These are phyloP conservation scores for Neurospora terricola DNA, from an alignment of 495 filamentous ascomycete species.

Conservation along the genomic window DNA sequence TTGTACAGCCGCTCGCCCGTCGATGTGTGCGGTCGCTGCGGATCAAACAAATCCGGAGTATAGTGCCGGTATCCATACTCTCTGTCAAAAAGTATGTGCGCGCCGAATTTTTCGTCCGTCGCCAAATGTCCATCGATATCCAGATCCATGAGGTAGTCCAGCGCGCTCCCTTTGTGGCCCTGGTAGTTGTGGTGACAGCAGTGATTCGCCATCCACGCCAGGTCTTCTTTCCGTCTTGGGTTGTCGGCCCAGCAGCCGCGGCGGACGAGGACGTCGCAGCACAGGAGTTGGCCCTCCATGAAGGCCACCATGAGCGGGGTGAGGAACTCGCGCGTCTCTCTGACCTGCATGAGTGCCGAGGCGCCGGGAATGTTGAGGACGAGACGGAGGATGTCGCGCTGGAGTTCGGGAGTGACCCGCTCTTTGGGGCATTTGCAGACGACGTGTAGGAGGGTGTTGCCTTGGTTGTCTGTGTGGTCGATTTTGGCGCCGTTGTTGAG, in stretches of 20 bases:
- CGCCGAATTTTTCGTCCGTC: background rate
- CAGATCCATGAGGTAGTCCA: slow-evolving; percentile 11
- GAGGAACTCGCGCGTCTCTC: background rate
- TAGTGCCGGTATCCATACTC: too few relatives aligned
- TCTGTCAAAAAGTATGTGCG: background rate
- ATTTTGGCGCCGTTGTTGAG: slow-evolving; percentile 13
- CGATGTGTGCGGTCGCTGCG: background rate
- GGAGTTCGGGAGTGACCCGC: background rate
- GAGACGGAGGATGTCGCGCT: slow-evolving; percentile 9
- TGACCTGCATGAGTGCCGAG: slow-evolving; percentile 1
- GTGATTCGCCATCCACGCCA: background rate
- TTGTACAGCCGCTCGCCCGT: background rate
- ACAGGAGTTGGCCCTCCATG: slow-evolving; percentile 2
- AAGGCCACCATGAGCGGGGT: slow-evolving; percentile 11
- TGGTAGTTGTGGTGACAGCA: background rate
- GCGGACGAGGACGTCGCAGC: slow-evolving; percentile 18
- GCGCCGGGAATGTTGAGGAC: slow-evolving; percentile 12
- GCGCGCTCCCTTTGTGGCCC: too few relatives aligned
- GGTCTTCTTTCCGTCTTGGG: background rate
- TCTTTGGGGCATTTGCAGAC: slow-evolving; percentile 10
- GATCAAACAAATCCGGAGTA: background rate
- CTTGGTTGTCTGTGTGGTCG: slow-evolving; percentile 9
- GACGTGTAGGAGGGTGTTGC: slow-evolving; percentile 16
- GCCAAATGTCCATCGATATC: slow-evolving; percentile 5
- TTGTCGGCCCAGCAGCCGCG: slow-evolving; percentile 6